phyloP scores from a whole-genome alignment of 345 rosid genomes.

The Corymbia maculata region DNA sequence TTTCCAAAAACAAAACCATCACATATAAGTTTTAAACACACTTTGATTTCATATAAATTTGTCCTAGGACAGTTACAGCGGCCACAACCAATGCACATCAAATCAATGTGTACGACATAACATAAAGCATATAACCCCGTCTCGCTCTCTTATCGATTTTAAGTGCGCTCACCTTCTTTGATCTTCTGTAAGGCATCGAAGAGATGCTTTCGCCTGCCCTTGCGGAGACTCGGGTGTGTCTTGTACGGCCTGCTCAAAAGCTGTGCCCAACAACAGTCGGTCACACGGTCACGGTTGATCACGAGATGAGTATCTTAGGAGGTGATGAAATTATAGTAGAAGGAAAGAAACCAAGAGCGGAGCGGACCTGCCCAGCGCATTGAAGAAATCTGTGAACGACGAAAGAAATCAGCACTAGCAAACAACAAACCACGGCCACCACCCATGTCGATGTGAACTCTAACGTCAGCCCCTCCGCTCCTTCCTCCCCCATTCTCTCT shows the following conservation, averaged over 20 bases:
- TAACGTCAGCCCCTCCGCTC: conserved; percentile 9
- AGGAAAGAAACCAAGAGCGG: not conserved
- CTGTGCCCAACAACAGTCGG: conserved; percentile 11
- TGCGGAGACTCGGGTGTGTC: not conserved
- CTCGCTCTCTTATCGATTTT: not conserved
- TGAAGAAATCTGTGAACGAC: conserved; percentile 54
- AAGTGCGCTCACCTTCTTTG: conserved; percentile 56
- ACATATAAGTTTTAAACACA: not conserved
- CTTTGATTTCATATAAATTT: not conserved
- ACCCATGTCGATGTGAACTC: conserved; percentile 61
- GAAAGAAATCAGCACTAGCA: conserved; percentile 65
- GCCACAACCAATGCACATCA: not conserved
- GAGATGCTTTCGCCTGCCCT: conserved; percentile 50
- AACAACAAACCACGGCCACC: conserved; percentile 68
- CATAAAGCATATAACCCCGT: too few species aligned
- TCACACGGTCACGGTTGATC: not conserved
- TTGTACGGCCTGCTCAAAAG: not conserved
- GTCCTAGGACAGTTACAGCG: not conserved
- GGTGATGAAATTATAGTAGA: not conserved
- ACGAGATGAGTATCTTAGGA: not conserved
- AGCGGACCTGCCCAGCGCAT: conserved; percentile 53
- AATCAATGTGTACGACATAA: not conserved
- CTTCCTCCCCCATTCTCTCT: not conserved
- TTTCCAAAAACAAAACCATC: not conserved
- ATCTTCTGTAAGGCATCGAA: conserved; percentile 69